A percentile compares a stretch with the other conserved stretches of the same genome.
These are phyloP conservation scores for Pterulicium gracile DNA, from an alignment of 1,284 basidiomycete species.

Conservation along the genomic window DNA sequence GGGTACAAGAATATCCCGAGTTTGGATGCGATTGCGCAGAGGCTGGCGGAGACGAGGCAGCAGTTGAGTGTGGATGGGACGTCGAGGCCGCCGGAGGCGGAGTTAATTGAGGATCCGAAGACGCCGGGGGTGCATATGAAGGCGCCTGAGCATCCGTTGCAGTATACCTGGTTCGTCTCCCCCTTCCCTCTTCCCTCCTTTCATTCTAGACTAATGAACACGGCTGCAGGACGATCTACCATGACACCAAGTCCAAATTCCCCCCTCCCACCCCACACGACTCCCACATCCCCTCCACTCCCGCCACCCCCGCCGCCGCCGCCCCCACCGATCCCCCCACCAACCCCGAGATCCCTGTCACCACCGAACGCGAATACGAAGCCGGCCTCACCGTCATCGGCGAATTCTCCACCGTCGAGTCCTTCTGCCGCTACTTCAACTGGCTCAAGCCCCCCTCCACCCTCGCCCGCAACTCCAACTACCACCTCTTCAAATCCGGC, in stretches of 20 bases:
- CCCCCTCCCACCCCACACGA: conserved; percentile 34
- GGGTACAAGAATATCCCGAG: conserved; percentile 82
- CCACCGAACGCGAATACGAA: conserved; percentile 48
- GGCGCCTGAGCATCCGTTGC: conserved; percentile 73
- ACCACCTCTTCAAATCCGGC: conserved; percentile 88
- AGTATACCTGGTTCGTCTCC: conserved; percentile 63
- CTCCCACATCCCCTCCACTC: conserved; percentile 6
- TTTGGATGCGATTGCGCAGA: conserved; percentile 70
- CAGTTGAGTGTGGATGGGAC: conserved; percentile 60
- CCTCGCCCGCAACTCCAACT: conserved; percentile 82
- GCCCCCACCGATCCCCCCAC: conserved; percentile 20
- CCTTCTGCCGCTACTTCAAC: conserved; percentile 91
- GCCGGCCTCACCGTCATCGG: conserved; percentile 70
- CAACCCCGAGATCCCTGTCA: conserved; percentile 17
- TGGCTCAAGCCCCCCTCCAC: conserved; percentile 87
- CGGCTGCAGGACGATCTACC: conserved; percentile 71
- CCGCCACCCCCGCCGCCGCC: conserved; percentile 22
- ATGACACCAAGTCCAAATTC: conserved; percentile 72
- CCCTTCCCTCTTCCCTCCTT: conserved; percentile 4
- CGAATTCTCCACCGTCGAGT: conserved; percentile 78
- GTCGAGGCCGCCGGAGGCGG: conserved; percentile 59
- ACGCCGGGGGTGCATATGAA: conserved; percentile 65
- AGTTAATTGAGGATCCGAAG: conserved; percentile 70
- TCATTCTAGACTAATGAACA: conserved; percentile 2
- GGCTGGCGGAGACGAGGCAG: conserved; percentile 54